Conservation (phyloP, 306 rosid species). For the Gleditsia sinensis region DNA sequence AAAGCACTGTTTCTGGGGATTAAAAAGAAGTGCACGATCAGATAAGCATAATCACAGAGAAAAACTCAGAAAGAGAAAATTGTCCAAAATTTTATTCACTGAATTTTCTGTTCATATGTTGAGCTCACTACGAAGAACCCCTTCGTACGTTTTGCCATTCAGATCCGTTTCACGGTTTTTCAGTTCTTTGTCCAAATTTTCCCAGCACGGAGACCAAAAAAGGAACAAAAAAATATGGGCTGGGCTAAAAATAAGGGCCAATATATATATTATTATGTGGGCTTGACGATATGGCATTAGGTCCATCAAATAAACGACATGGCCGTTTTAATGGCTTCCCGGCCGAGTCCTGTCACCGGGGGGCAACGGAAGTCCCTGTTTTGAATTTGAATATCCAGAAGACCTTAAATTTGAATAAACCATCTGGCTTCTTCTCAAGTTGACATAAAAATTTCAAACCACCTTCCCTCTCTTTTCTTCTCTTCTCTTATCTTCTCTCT, state of each 20-base stretch:
- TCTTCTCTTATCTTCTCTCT: not conserved
- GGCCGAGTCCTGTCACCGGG: not conserved
- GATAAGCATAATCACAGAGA: slow-evolving; percentile 1
- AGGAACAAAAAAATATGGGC: too few relatives aligned
- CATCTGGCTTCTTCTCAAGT: not conserved
- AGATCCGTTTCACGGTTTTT: too few relatives aligned
- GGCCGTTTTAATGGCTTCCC: not conserved
- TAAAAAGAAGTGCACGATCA: slow-evolving; percentile 24
- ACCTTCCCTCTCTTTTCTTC: slow-evolving; percentile 41
- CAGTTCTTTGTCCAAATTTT: not conserved
- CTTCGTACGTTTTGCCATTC: not conserved
- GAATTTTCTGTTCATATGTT: slow-evolving; percentile 19
- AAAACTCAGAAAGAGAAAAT: not conserved
- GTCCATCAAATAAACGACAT: too few relatives aligned
- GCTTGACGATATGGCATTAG: too few relatives aligned
- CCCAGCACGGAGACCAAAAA: not conserved
- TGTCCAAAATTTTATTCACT: not conserved
- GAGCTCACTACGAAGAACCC: slow-evolving; percentile 38
- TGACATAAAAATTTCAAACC: slow-evolving; percentile 36
- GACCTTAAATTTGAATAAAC: not conserved
- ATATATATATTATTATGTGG: too few relatives aligned
- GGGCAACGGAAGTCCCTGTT: not conserved
- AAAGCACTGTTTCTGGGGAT: slow-evolving; percentile 23
- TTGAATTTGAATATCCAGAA: slow-evolving; percentile 14
- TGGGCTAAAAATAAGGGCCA: not conserved